phyloP scores from a whole-genome alignment of 345 rosid species.

The Gossypium raimondii region DNA sequence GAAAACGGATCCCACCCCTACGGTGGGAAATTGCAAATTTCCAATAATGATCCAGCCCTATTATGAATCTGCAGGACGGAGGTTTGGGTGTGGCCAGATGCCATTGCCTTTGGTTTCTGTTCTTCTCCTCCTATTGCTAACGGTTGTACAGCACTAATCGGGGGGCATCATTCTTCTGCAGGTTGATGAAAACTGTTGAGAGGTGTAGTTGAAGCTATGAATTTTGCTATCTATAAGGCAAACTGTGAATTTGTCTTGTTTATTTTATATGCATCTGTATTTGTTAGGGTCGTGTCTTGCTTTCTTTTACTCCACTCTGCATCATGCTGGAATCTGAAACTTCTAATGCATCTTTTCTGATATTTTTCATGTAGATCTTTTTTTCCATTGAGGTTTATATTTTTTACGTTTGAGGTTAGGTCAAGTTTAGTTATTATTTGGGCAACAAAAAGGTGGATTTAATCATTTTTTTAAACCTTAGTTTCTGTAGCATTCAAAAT shows the following conservation, averaged over 20 bases:
- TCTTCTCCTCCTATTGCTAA: constrained; percentile 31
- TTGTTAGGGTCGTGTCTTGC: not conserved
- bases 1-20: constrained; percentile 68
- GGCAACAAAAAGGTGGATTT: not conserved
- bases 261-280: not conserved
- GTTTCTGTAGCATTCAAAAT: no score
- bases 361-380: not conserved
- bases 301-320: no score
- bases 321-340: no score
- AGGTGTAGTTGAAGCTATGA: constrained; percentile 1
- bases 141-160: constrained; percentile 7
- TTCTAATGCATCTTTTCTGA: not conserved
- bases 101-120: constrained; percentile 20
- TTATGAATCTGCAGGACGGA: constrained; percentile 39
- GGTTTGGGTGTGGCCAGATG: constrained; percentile 15
- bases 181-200: not conserved
- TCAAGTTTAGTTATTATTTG: not conserved
- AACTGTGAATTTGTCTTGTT: not conserved
- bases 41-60: constrained; percentile 69
- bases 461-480: no score
- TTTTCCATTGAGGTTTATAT: not conserved
- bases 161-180: constrained; percentile 21
- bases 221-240: not conserved
- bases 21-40: constrained; percentile 56
- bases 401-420: no score